Base-by-base conservation (phyloP, 2,329 filamentous ascomycete genomes). In the Calonectria pseudoturangicola region DNA sequence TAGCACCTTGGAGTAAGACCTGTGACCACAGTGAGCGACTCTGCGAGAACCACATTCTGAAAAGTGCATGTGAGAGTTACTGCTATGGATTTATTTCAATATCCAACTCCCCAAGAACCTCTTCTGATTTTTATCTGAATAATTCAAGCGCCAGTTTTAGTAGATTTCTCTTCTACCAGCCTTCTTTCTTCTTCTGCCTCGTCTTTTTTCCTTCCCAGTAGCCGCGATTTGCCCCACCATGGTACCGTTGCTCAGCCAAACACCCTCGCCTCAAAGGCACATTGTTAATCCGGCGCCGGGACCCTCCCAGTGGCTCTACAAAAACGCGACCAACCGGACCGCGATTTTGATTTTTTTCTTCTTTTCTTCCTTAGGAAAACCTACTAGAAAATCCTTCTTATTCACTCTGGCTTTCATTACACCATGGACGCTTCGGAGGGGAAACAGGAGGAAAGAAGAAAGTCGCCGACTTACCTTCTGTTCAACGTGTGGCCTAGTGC, bases 381-480 rank as follows among this genome's bases (percentile, higher is more conserved):
- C 84, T 85, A 85, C 84, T 85, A 85, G 84, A 85, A 85, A 84
- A 86, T 88, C 88, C 87, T 88, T 86, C 90, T 89, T 90, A 93
- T 93, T 93, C 91, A 93, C 91, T 93, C 91, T 90, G 88, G 87
- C 84, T 86, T 89, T 87, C 86, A 85, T 85, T 86, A 82, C 83
- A 84, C 85, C 82, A 86, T 86, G 89, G 86, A 88, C 87, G 86
- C 81, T 74, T 76, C 87, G 89, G 92, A 93, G 91, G 92, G 92
- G 92, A 93, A 93, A 93, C 86, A 89, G 91, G 88, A 91, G 91
- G 91, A 91, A 81, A 93, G 91, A 92, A 79, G 70, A 58, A 77
- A 81, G 76, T 83, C 86, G 85, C 82, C 83, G 84, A 84, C 87
- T 89, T 88, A 88, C 87, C 86, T 83, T 87, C 84, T 87, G 85